phyloP scores from a whole-genome alignment of 179 eudicot genomes.

The Heliamphora pulchella region DNA sequence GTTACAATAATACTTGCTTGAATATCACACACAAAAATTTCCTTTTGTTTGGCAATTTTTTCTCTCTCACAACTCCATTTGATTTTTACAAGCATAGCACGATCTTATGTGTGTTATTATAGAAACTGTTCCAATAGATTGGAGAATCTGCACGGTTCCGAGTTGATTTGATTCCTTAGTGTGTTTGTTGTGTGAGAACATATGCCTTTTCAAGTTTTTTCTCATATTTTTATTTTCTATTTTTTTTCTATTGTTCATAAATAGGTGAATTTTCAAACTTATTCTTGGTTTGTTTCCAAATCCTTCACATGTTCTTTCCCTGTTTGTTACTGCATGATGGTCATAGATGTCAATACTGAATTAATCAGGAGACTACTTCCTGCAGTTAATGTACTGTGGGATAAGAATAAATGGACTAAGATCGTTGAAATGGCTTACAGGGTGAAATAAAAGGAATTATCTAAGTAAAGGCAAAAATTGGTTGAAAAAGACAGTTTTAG shows the following conservation, averaged over 20 bases:
- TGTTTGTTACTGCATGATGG: not conserved
- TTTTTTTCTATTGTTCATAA: too few species aligned
- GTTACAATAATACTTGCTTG: not conserved
- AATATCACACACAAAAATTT: not conserved
- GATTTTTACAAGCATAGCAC: not conserved
- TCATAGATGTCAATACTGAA: not conserved
- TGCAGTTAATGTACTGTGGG: not conserved
- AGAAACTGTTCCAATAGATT: not conserved
- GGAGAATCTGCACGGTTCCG: not conserved
- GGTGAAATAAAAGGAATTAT: not conserved
- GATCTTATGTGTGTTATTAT: not conserved
- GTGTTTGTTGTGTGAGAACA: not conserved
- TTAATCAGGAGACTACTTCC: not conserved
- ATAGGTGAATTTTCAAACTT: too few species aligned
- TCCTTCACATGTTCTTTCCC: not conserved
- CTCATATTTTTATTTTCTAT: too few species aligned
- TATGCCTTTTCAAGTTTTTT: not conserved
- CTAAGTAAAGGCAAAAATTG: not conserved
- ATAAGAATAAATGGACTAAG: not conserved
- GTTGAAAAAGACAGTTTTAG: not conserved
- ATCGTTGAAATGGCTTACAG: not conserved
- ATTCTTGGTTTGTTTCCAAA: not conserved
- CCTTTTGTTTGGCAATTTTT: not conserved
- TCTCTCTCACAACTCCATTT: not conserved
- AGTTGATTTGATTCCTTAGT: not conserved